These are phyloP conservation scores for Diutina mesorugosa DNA, from an alignment of 1,139 yeast species.

Conservation along the genomic window DNA sequence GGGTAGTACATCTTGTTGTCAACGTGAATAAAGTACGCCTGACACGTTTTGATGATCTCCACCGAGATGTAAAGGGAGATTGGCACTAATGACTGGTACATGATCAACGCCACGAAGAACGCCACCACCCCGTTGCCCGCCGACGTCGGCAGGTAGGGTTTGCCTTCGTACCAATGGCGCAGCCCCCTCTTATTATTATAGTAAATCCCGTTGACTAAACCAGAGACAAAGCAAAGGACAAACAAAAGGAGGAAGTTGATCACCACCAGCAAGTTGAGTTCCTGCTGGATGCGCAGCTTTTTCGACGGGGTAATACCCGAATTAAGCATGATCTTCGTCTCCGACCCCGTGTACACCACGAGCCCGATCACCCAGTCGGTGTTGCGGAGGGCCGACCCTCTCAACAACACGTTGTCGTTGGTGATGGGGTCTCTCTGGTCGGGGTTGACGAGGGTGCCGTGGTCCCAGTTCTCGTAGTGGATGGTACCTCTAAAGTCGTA, in stretches of 20 bases:
- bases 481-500: slow-evolving; percentile 74
- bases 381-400: slow-evolving; percentile 42
- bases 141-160: slow-evolving; percentile 38
- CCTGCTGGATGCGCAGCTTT: slow-evolving; percentile 38
- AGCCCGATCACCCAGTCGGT: slow-evolving; percentile 44
- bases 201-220: slow-evolving; percentile 38
- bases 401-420: slow-evolving; percentile 32
- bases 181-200: slow-evolving; percentile 23
- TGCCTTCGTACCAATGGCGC: slow-evolving; percentile 29
- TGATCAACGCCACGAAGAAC: slow-evolving; percentile 39
- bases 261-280: slow-evolving; percentile 37
- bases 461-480: slow-evolving; percentile 37
- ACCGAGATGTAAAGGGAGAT: slow-evolving; percentile 47
- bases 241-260: slow-evolving; percentile 35
- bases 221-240: slow-evolving; percentile 38
- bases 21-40: slow-evolving; percentile 35
- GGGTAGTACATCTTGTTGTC: slow-evolving; percentile 30
- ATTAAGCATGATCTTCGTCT: slow-evolving; percentile 44
- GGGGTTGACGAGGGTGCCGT: slow-evolving; percentile 31
- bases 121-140: slow-evolving; percentile 28
- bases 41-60: slow-evolving; percentile 47
- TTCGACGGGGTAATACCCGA: slow-evolving; percentile 48
- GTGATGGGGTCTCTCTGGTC: slow-evolving; percentile 43
- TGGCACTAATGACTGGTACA: slow-evolving; percentile 47
- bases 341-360: slow-evolving; percentile 40